A percentile compares a stretch with the other conserved stretches of the same genome.
phyloP scores from a whole-genome alignment of 2,329 filamentous ascomycete species.

The Pseudonectria foliicola region DNA sequence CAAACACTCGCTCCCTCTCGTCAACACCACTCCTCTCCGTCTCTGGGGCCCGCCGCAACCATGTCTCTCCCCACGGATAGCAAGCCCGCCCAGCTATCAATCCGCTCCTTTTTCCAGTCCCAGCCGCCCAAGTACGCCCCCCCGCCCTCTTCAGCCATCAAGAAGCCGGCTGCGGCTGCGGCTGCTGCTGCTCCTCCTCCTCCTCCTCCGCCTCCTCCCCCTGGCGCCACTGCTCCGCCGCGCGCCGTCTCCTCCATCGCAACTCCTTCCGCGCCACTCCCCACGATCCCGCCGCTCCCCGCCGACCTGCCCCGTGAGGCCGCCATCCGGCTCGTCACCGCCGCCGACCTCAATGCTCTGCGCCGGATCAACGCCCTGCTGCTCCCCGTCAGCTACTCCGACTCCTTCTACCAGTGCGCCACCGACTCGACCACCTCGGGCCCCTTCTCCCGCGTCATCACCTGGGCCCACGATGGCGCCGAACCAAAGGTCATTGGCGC shows the following conservation, averaged over 20 bases:
- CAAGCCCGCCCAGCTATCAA: conserved; percentile 44
- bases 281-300: conserved; percentile 24
- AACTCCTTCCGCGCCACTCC: conserved; percentile 14
- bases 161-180: too few relatives aligned
- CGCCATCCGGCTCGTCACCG: conserved; percentile 42
- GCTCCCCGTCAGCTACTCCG: conserved; percentile 56
- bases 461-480: conserved; percentile 42
- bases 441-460: conserved; percentile 53
- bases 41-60: too few relatives aligned
- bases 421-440: conserved; percentile 41
- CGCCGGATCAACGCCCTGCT: conserved; percentile 59
- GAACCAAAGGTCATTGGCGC: conserved; percentile 51
- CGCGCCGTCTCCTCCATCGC: conserved; percentile 23
- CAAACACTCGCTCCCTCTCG: not conserved
- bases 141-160: conserved; percentile 22
- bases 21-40: too few relatives aligned
- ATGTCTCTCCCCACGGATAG: conserved; percentile 35
- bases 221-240: conserved; percentile 5
- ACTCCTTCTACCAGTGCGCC: conserved; percentile 54
- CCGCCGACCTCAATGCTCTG: conserved; percentile 48
- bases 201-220: conserved; percentile 15
- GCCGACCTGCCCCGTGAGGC: conserved; percentile 39
- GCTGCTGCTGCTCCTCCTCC: too few relatives aligned
- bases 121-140: conserved; percentile 34
- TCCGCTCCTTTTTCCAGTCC: conserved; percentile 55